Conservation (phyloP, 371 early-diverging fungal species). For the Mucor lusitanicus region DNA sequence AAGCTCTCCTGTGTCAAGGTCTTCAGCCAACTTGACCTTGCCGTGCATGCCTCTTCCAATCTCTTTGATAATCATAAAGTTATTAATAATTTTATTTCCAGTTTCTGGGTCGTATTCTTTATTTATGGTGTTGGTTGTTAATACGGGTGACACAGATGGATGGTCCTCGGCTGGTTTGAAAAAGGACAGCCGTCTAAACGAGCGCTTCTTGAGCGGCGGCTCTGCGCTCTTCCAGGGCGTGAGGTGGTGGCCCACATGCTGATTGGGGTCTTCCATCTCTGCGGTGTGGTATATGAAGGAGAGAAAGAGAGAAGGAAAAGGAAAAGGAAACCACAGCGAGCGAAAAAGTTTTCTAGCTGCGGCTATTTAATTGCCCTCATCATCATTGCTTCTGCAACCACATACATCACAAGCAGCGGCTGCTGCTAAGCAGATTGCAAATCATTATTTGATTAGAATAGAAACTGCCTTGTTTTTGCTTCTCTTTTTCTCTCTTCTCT, state of each 20-base stretch:
- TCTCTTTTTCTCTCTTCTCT: background rate
- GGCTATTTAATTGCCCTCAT: background rate
- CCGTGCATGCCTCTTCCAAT: constrained; percentile 94
- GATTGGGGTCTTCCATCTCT: background rate
- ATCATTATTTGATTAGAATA: background rate
- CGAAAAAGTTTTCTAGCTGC: background rate
- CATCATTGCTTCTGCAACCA: background rate
- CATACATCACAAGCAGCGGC: background rate
- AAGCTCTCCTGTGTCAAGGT: constrained; percentile 71
- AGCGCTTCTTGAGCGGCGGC: constrained; percentile 4
- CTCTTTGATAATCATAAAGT: constrained; percentile 85
- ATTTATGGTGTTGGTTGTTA: constrained; percentile 77
- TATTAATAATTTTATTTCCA: constrained; percentile 91
- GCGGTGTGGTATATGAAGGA: background rate
- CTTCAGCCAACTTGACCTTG: constrained; percentile 87
- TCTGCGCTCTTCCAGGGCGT: constrained; percentile 9
- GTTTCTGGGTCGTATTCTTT: constrained; percentile 80
- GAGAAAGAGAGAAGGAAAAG: background rate
- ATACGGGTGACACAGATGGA: constrained; percentile 34
- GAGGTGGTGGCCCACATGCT: background rate
- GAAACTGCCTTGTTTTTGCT: background rate
- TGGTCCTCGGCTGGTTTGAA: constrained; percentile 8
- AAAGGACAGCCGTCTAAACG: constrained; percentile 17
- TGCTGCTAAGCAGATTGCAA: constrained; percentile 1
- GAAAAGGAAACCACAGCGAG: background rate